These are phyloP conservation scores for Botryotinia calthae DNA, from an alignment of 2,329 filamentous ascomycete species.

Conservation along the genomic window DNA sequence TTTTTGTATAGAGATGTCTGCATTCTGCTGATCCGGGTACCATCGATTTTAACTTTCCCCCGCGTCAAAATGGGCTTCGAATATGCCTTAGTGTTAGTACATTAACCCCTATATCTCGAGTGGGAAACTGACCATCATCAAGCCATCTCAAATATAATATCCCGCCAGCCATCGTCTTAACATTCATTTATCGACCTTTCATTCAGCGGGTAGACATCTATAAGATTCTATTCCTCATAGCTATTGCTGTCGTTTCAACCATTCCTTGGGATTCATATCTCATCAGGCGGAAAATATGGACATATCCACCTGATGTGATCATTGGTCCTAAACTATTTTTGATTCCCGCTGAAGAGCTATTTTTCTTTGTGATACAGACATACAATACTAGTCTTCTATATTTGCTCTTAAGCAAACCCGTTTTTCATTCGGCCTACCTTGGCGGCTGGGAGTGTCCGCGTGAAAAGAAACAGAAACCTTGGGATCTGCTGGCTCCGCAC, in stretches of 20 bases:
- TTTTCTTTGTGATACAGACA: constrained; percentile 76
- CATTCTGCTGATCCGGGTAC: not conserved
- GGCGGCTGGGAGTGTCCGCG: constrained; percentile 23
- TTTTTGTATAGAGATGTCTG: constrained; percentile 19
- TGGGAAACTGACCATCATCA: constrained; percentile 14
- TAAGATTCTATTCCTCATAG: constrained; percentile 59
- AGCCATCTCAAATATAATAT: constrained; percentile 65
- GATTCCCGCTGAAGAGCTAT: constrained; percentile 71
- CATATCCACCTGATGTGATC: constrained; percentile 64
- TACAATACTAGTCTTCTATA: constrained; percentile 71
- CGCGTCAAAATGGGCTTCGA: constrained; percentile 52
- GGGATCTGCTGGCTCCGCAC: not conserved
- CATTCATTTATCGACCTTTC: constrained; percentile 58
- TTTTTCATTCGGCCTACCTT: constrained; percentile 56
- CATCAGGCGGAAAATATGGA: constrained; percentile 66
- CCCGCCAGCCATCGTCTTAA: constrained; percentile 58
- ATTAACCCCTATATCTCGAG: not conserved
- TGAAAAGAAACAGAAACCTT: constrained; percentile 23
- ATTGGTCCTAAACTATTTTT: constrained; percentile 59
- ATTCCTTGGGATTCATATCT: constrained; percentile 77
- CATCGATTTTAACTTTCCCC: constrained; percentile 8
- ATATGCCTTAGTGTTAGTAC: constrained; percentile 60
- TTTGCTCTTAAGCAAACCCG: constrained; percentile 61
- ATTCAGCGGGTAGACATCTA: constrained; percentile 60
- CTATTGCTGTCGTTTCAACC: constrained; percentile 63